Evolutionary conservation across 2,329 filamentous ascomycete species (phyloP), one percentile per base, ranked within the genome.

Genomic region (Elsinoe australis): DNA sequence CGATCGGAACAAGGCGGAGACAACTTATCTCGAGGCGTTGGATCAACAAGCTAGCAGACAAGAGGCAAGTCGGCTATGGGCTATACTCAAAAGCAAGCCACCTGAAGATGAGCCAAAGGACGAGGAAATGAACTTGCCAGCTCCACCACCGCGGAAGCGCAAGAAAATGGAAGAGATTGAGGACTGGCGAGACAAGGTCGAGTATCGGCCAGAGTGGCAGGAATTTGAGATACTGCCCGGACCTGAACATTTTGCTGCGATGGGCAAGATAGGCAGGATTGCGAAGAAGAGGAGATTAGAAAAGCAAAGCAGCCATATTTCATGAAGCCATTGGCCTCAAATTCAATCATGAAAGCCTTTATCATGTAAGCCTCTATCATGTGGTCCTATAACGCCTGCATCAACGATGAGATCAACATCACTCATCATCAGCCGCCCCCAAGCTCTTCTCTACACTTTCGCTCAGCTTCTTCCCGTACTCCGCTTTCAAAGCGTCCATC

Each of bases 181-280:
- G n/a, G 61, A 71, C 42, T 79, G 76, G 76, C 67, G 71, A 44
- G 64, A 64, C 19, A 63, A 61, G 42, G 62, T 66, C 1, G 56
- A 71, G 1, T 75, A 72, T 45, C 67, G 64, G 36, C 64, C 68
- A 14, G 65, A 71, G 24, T 79, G 76, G 75, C 74, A 78, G 55
- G 49, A 51, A 8, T 42, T 48, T 9, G 34, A 45, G 14, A 36
- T 22, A 12, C 29, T 34, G 33, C 45, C 45, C 2, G 34, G 9
- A 9, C n/a, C 19, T 10, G 6, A 36, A 12, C 7, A 12, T 9
- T 48, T 48, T 10, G 21, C 22, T 5, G 26, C 51, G 3, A 34
- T 49, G 21, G 22, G 35, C 9, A 35, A 21, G 32, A 36, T 32
- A 21, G 33, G 31, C 10, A 29, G 6, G 24, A 12, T 26, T 2